Evolutionary conservation across 2,329 filamentous ascomycete species (phyloP).

Genomic region (Simplicillium sp.): DNA sequence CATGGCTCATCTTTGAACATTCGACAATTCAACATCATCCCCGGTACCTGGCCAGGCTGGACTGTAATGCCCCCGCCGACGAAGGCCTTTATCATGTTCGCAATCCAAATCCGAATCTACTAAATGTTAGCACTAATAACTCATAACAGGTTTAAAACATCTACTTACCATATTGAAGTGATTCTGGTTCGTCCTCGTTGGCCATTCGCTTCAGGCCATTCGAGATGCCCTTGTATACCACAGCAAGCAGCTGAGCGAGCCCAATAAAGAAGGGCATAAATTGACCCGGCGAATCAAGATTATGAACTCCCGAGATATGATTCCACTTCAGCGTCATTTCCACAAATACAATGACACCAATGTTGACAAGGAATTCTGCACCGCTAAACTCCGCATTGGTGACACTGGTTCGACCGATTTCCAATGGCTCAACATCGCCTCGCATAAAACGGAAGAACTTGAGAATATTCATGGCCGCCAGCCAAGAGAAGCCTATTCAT

Average conservation of each 20-base stretch:
- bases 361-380: constrained; percentile 11
- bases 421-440: background rate
- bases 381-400: background rate
- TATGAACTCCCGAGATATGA: constrained; percentile 11
- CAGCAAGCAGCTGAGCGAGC: constrained; percentile 11
- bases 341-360: constrained; percentile 15
- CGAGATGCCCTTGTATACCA: constrained; percentile 11
- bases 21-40: too few species aligned
- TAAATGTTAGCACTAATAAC: too few species aligned
- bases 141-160: too few species aligned
- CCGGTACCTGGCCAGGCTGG: too few species aligned
- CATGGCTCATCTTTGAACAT: too few species aligned
- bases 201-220: background rate
- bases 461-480: background rate
- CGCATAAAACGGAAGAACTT: background rate
- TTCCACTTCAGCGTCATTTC: constrained; percentile 16
- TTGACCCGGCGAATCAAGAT: constrained; percentile 11
- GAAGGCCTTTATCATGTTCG: too few species aligned
- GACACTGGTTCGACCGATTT: background rate
- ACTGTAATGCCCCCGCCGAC: too few species aligned
- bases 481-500: too few species aligned
- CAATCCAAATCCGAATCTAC: too few species aligned
- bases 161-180: too few species aligned
- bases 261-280: constrained; percentile 17
- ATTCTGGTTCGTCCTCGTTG: background rate